A percentile compares a stretch with the other conserved stretches of the same genome.
These are phyloP conservation scores for Balamuthia mandrillaris DNA, from an alignment of 208 protist species.

Conservation along the genomic window DNA sequence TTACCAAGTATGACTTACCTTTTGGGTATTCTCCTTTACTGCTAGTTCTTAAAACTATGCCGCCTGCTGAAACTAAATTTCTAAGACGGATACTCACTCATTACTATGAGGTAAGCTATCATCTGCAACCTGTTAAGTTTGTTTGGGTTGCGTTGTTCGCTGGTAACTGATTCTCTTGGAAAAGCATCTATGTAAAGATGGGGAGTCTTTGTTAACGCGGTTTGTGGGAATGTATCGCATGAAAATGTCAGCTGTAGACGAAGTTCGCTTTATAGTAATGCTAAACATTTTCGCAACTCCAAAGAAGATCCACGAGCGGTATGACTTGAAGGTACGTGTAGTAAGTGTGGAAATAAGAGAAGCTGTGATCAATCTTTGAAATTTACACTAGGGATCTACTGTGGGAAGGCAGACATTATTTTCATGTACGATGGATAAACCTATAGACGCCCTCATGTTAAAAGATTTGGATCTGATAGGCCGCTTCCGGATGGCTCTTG, in stretches of 20 bases:
- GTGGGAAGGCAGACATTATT: background rate
- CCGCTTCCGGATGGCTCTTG: background rate
- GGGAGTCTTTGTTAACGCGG: background rate
- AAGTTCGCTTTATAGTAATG: constrained; percentile 13
- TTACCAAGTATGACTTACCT: too few relatives aligned
- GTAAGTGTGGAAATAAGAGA: background rate
- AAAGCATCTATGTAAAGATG: too few relatives aligned
- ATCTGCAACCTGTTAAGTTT: background rate
- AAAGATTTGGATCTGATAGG: constrained; percentile 3
- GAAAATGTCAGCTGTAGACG: background rate
- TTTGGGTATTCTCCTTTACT: too few relatives aligned
- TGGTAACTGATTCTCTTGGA: too few relatives aligned
- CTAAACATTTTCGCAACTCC: background rate
- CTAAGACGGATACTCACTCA: background rate
- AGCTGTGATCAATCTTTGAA: background rate
- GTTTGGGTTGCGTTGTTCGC: background rate
- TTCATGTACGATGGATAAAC: background rate
- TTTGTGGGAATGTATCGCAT: constrained; percentile 13
- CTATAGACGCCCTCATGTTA: background rate
- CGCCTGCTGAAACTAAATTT: background rate
- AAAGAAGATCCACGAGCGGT: background rate
- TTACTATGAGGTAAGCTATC: too few relatives aligned
- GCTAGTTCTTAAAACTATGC: constrained; percentile 11
- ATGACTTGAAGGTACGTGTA: background rate
- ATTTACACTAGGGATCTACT: constrained; percentile 5